phyloP scores from a whole-genome alignment of 2,329 filamentous ascomycete species.

The Botryosphaeria agaves region DNA sequence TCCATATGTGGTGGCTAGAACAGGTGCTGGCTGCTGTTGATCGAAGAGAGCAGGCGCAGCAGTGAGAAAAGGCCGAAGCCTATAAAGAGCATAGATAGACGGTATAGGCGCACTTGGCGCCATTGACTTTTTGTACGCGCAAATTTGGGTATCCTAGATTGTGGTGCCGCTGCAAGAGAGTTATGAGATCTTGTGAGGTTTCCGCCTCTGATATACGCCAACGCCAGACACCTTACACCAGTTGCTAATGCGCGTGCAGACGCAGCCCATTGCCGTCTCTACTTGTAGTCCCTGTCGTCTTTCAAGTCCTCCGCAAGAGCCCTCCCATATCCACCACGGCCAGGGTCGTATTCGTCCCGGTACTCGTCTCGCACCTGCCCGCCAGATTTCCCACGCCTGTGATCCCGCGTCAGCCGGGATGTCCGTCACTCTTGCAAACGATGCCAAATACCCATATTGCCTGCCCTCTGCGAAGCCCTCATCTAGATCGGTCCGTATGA shows the following conservation, averaged over 20 bases:
- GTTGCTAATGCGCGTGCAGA: not conserved
- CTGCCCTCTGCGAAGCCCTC: conserved; percentile 91
- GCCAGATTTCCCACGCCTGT: conserved; percentile 70
- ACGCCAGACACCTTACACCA: not conserved
- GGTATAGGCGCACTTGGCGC: too few relatives aligned
- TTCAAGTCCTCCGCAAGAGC: conserved; percentile 47
- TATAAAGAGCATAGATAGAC: too few relatives aligned
- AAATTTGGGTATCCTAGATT: too few relatives aligned
- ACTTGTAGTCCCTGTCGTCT: conserved; percentile 8
- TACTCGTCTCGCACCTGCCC: conserved; percentile 97
- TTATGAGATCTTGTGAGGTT: too few relatives aligned
- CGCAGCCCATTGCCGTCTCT: not conserved
- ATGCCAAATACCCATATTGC: conserved; percentile 56
- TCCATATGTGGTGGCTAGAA: conserved; percentile 85
- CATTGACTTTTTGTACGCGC: too few relatives aligned
- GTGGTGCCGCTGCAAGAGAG: too few relatives aligned
- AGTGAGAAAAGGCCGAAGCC: too few relatives aligned
- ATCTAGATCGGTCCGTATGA: conserved; percentile 89
- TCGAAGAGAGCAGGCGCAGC: not conserved
- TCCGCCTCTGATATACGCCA: too few relatives aligned
- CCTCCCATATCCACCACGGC: conserved; percentile 74
- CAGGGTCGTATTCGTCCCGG: conserved; percentile 90
- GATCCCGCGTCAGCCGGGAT: conserved; percentile 1
- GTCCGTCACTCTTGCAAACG: not conserved
- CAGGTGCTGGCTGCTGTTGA: conserved; percentile 33